These are phyloP conservation scores for Rosa lucieae DNA, from an alignment of 306 rosid genomes.

Conservation along the genomic window DNA sequence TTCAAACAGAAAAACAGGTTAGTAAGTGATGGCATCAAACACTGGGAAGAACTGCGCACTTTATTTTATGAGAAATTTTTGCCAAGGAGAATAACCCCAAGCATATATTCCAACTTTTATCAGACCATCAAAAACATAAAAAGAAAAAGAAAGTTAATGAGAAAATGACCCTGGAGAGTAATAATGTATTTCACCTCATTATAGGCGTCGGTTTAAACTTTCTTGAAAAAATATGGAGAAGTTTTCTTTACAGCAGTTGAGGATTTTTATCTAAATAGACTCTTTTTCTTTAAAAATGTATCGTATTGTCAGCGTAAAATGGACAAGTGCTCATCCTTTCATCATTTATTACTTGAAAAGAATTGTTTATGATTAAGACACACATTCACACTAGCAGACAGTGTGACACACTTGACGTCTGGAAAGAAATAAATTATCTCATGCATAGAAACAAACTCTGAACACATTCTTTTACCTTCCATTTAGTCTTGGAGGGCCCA, in stretches of 20 bases:
- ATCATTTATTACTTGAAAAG: background rate
- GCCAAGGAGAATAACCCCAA: background rate
- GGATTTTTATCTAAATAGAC: background rate
- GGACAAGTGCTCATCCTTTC: background rate
- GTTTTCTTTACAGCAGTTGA: background rate
- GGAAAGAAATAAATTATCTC: background rate
- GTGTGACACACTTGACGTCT: background rate
- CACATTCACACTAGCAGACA: background rate
- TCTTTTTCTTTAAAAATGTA: background rate
- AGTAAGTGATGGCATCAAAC: background rate
- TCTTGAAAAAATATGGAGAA: background rate
- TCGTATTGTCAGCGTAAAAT: background rate
- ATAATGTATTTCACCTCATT: background rate
- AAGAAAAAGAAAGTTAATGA: background rate
- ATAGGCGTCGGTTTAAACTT: background rate
- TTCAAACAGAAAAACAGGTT: background rate
- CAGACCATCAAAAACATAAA: background rate
- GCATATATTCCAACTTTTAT: background rate
- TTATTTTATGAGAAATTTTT: background rate
- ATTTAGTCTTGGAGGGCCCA: constrained; percentile 71
- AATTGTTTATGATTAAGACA: background rate
- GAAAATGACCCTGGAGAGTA: background rate
- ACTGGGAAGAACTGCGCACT: background rate
- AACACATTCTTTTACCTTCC: constrained; percentile 61
- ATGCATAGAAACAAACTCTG: background rate